A percentile compares a stretch with the other conserved stretches of the same genome.
Evolutionary conservation across 257 asterid genomes (phyloP).

Genomic region (Jacaranda mimosifolia): DNA sequence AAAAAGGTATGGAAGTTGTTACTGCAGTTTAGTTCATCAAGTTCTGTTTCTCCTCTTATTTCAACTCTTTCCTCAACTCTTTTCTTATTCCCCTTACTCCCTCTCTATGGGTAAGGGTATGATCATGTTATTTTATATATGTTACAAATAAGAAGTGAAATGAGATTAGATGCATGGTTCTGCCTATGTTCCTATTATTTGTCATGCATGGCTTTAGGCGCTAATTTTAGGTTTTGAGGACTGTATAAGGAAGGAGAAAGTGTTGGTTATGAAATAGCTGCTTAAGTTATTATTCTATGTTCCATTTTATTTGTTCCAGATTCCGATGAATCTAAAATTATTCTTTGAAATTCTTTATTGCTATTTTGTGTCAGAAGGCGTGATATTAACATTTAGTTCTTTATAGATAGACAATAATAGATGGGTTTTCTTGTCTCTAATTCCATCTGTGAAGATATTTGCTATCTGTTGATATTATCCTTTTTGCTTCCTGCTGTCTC

Average conservation of each 20-base stretch:
- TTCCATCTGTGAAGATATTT: not conserved
- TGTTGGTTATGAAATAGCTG: not conserved
- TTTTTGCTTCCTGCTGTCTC: slow-evolving; percentile 8
- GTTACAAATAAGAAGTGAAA: slow-evolving; percentile 16
- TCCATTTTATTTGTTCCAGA: not conserved
- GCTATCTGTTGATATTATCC: not conserved
- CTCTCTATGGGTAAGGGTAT: not conserved
- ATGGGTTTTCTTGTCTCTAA: not conserved
- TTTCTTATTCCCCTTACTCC: not conserved
- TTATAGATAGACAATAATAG: not conserved
- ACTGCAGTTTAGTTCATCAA: slow-evolving; percentile 9
- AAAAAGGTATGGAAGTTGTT: slow-evolving; percentile 66
- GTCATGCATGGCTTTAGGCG: not conserved
- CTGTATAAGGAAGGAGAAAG: not conserved
- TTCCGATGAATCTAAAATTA: slow-evolving; percentile 1
- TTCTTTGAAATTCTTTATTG: slow-evolving; percentile 14
- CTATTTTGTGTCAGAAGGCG: not conserved
- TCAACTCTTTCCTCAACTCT: slow-evolving; percentile 4
- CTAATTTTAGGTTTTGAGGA: not conserved
- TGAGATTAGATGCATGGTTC: not conserved
- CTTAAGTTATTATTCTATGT: slow-evolving; percentile 4
- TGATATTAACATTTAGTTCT: not conserved
- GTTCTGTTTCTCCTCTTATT: slow-evolving; percentile 14
- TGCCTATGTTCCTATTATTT: not conserved
- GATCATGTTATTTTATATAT: slow-evolving; percentile 1